These are phyloP conservation scores for Nidularia sp. DNA, from an alignment of 768 basidiomycete genomes.

Conservation along the genomic window DNA sequence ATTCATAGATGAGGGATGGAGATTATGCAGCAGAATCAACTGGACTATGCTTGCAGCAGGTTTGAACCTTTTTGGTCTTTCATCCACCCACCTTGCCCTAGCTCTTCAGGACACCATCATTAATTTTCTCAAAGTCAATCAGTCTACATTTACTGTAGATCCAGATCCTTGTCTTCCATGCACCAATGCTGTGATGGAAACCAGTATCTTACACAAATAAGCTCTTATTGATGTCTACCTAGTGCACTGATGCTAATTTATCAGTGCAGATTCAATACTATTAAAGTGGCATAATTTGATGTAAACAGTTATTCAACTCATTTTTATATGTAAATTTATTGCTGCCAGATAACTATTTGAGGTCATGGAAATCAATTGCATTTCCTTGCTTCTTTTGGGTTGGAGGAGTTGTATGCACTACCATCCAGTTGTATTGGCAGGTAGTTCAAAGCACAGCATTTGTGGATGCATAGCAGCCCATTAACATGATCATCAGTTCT, in stretches of 20 bases:
- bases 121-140: background rate
- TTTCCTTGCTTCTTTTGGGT: conserved; percentile 6
- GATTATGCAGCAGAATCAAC: background rate
- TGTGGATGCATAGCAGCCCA: background rate
- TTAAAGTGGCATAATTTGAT: background rate
- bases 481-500: conserved; percentile 4
- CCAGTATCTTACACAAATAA: background rate
- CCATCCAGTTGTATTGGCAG: conserved; percentile 1
- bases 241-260: background rate
- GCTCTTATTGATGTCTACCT: background rate
- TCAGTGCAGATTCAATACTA: background rate
- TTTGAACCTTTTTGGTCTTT: background rate
- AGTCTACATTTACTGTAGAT: background rate
- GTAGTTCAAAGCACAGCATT: conserved; percentile 1
- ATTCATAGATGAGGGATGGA: conserved; percentile 5
- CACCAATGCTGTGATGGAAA: background rate
- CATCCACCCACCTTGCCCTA: background rate
- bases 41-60: background rate
- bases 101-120: background rate
- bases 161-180: background rate
- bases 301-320: background rate
- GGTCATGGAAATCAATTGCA: background rate
- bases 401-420: conserved; percentile 2
- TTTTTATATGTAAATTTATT: conserved; percentile 1
- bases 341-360: conserved; percentile 2